Evolutionary conservation across 805 yeast genomes (phyloP).

Genomic region (Schizosaccharomyces cryophilus): DNA sequence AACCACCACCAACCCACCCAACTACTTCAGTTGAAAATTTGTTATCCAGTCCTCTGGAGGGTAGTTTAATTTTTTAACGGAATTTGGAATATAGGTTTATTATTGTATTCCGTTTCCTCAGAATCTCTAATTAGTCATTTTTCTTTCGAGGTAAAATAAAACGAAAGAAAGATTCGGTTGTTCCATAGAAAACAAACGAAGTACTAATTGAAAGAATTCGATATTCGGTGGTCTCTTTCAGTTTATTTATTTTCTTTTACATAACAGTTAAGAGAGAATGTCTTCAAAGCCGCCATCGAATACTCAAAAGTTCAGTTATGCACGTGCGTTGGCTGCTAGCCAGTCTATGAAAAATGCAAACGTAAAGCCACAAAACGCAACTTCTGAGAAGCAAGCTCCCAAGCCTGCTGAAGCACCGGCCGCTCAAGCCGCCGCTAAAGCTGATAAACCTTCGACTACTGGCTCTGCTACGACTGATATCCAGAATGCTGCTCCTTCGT

Average conservation of each 20-base stretch:
- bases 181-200: not conserved
- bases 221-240: not conserved
- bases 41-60: not conserved
- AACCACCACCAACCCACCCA: not conserved
- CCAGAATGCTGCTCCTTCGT: too few species aligned
- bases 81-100: not conserved
- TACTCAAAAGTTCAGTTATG: constrained; percentile 1
- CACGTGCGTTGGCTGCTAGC: not conserved
- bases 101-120: not conserved
- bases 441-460: not conserved
- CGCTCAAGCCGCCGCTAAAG: not conserved
- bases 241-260: not conserved
- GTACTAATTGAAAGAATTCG: not conserved
- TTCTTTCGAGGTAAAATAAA: not conserved
- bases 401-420: not conserved
- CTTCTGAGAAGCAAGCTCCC: not conserved
- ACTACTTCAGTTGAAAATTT: not conserved
- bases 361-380: not conserved
- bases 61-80: not conserved
- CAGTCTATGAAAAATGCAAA: not conserved
- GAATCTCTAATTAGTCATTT: not conserved
- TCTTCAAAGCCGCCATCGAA: not conserved
- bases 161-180: not conserved
- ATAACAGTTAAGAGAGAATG: not conserved
- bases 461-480: not conserved